These are phyloP conservation scores for Podaxis sp. DNA, from an alignment of 768 basidiomycete species.

Conservation along the genomic window DNA sequence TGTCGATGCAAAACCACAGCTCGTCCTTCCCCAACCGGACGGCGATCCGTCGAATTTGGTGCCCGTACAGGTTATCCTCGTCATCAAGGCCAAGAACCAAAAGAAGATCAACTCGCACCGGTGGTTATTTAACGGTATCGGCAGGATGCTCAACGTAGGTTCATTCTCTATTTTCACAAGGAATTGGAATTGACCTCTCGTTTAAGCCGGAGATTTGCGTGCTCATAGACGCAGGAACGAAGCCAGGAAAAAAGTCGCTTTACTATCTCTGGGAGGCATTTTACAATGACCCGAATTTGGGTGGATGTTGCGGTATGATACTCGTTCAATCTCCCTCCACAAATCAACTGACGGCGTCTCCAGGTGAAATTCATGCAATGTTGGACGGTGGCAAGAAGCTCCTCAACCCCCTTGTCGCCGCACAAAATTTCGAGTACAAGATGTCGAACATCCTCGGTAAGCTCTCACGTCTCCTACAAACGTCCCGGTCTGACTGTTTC, in stretches of 20 bases:
- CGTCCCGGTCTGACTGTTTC: not conserved
- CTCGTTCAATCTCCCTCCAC: not conserved
- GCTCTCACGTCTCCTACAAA: not conserved
- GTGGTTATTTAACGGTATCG: constrained; percentile 95
- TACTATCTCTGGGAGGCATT: constrained; percentile 95
- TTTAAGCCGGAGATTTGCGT: constrained; percentile 85
- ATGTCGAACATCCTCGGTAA: constrained; percentile 90
- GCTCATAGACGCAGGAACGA: constrained; percentile 92
- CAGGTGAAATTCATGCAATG: constrained; percentile 88
- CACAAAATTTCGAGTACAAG: constrained; percentile 97
- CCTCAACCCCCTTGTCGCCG: constrained; percentile 90
- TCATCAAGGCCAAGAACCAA: constrained; percentile 91
- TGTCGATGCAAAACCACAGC: constrained; percentile 84
- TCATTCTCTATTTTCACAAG: constrained; percentile 2
- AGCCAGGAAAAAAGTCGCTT: constrained; percentile 93
- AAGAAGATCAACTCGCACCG: constrained; percentile 97
- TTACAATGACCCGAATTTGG: constrained; percentile 77
- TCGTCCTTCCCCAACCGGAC: constrained; percentile 88
- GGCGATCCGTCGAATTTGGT: constrained; percentile 87
- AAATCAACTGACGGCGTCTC: not conserved
- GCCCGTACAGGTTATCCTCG: constrained; percentile 88
- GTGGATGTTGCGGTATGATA: constrained; percentile 68
- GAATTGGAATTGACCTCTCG: not conserved
- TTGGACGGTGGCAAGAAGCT: constrained; percentile 74
- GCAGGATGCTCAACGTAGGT: constrained; percentile 69